Percentiles rank a stretch among this genome's conserved stretches.
These are phyloP conservation scores for Thelonectria blattea DNA, from an alignment of 2,329 filamentous ascomycete genomes.

Conservation along the genomic window DNA sequence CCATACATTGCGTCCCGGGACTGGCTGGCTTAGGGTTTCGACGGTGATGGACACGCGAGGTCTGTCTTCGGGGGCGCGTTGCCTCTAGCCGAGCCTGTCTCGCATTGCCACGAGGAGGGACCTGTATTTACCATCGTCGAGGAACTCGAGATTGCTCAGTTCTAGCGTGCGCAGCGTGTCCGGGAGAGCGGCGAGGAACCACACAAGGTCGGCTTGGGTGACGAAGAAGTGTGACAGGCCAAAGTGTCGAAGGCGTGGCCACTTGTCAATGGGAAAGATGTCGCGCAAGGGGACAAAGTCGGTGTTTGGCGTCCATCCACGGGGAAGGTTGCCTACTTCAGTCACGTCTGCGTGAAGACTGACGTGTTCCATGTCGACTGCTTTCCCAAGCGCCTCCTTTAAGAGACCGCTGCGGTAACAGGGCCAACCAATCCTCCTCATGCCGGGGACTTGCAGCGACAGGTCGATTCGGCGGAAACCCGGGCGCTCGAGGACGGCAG, in stretches of 20 bases:
- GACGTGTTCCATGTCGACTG: constrained; percentile 30
- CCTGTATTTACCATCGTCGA: neutral
- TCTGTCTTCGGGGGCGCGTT: neutral
- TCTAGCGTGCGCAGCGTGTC: neutral
- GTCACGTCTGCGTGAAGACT: constrained; percentile 15
- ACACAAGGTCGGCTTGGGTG: constrained; percentile 37
- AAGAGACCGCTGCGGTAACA: constrained; percentile 8
- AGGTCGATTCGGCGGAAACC: constrained; percentile 12
- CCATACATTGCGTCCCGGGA: neutral
- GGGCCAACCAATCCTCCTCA: accelerated
- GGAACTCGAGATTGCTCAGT: neutral
- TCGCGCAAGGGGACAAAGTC: constrained; percentile 30
- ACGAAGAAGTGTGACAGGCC: constrained; percentile 40
- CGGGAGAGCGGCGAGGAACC: neutral
- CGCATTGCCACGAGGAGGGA: neutral
- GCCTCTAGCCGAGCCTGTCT: neutral
- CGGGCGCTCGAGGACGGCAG: neutral
- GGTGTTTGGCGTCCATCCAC: neutral
- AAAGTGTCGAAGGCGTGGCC: constrained; percentile 41
- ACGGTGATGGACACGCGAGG: neutral
- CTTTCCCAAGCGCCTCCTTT: neutral
- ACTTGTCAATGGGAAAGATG: constrained; percentile 41
- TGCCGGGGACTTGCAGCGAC: neutral
- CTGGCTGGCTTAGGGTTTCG: neutral
- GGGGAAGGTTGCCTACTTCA: neutral